Base-by-base conservation (phyloP, 148 eudicot genomes). In the Polygonum maritimum region DNA sequence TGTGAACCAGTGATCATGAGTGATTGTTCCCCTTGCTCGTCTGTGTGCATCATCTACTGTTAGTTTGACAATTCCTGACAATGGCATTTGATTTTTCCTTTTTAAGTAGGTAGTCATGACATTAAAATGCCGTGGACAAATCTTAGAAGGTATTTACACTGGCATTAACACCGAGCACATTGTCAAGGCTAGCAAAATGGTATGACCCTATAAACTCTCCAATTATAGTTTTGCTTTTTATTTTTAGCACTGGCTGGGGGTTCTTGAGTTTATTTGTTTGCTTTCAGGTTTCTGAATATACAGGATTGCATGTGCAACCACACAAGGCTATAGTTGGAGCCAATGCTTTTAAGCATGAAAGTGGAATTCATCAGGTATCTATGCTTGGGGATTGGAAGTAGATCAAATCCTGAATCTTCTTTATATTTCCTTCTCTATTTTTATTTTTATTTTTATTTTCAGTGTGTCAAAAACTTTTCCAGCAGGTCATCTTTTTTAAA, bases 311-410 rank as follows among this genome's bases (percentile, higher is more conserved):
- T 60, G 83, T 85, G 72, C 85, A 85, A 69, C 85, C 87, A 19
- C 89, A 86, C 78, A 88, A 88, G 83, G 88, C 89, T 69, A 83
- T 88, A 75, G 89, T 89, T 49, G 90, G 90, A 65, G 86, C 87
- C 55, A 89, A 89, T 78, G 90, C 88, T 60, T 85, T 85, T 79
- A 86, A 84, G 73, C 92, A 89, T 84, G 84, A 82, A 78, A 85
- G 87, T 85, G 85, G 87, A 55, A 85, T 85, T 70, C 85, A 85
- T 40, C 87, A 85, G 85, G 85, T 83, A 75, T 63, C 18, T 63
- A 58, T 58, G 36, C 65, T 58, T 58, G 33, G 69, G 11, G 69
- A 63, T 63, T 63, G 69, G 35, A 63, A 63, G 26, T 2, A n/a
- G 38, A 63, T 63, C 39, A 31, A 63, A 7, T 63, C n/a, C 7